Percentiles rank a stretch among this genome's conserved stretches.
phyloP scores from a whole-genome alignment of 2,329 filamentous ascomycete species.

The Huntiella bhutanensis region DNA sequence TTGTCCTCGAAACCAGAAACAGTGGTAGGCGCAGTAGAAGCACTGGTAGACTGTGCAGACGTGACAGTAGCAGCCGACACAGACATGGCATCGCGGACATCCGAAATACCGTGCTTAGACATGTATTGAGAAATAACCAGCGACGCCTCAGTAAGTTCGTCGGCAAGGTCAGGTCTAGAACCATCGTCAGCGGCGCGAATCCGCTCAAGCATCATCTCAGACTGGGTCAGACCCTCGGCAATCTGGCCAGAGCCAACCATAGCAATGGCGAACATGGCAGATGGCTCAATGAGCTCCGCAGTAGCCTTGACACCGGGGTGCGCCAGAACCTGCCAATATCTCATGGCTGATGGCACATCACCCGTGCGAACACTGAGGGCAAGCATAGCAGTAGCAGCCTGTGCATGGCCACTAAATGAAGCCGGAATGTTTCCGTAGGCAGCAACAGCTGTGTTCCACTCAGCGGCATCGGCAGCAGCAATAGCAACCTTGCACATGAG shows the following conservation, averaged over 20 bases:
- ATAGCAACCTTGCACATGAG: slow-evolving; percentile 58
- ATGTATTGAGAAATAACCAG: slow-evolving; percentile 48
- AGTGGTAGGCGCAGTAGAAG: slow-evolving; percentile 30
- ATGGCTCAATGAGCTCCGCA: slow-evolving; percentile 60
- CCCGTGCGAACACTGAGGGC: slow-evolving; percentile 72
- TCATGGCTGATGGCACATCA: slow-evolving; percentile 56
- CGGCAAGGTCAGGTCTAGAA: slow-evolving; percentile 35
- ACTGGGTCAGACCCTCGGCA: slow-evolving; percentile 60
- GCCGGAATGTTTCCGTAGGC: slow-evolving; percentile 42
- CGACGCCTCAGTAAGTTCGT: slow-evolving; percentile 74
- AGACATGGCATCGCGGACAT: slow-evolving; percentile 33
- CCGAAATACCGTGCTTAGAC: slow-evolving; percentile 32
- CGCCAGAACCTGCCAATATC: slow-evolving; percentile 62
- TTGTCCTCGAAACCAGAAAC: slow-evolving; percentile 51
- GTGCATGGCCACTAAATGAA: slow-evolving; percentile 29
- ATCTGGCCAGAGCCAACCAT: slow-evolving; percentile 72
- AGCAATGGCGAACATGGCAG: slow-evolving; percentile 77
- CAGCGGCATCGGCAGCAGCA: slow-evolving; percentile 61
- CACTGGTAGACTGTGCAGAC: slow-evolving; percentile 18
- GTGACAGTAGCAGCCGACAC: slow-evolving; percentile 2
- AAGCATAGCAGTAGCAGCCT: slow-evolving; percentile 60
- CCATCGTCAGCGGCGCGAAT: slow-evolving; percentile 42
- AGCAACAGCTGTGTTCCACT: slow-evolving; percentile 45
- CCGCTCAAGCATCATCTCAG: slow-evolving; percentile 70
- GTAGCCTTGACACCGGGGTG: slow-evolving; percentile 40